A percentile compares a stretch with the other conserved stretches of the same genome.
phyloP scores from a whole-genome alignment of 176 grass and related monocot species.

The Cenchrus americanus region DNA sequence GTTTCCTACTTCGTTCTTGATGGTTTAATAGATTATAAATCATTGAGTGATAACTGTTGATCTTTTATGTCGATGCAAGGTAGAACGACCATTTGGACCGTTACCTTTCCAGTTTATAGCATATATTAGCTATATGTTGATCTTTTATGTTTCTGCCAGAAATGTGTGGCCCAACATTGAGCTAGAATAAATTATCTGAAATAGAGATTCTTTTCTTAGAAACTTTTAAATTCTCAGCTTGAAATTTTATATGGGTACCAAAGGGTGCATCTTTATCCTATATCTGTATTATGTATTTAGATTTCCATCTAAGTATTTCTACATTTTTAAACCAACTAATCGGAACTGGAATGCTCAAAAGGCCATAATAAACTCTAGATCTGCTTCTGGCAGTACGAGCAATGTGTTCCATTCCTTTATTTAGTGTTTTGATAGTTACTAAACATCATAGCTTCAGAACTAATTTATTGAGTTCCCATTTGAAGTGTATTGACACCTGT shows the following conservation, averaged over 20 bases:
- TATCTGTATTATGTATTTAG: slow-evolving; percentile 10
- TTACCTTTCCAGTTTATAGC: slow-evolving; percentile 15
- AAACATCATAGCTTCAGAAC: slow-evolving; percentile 20
- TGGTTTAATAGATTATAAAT: too few species aligned
- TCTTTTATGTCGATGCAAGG: too few species aligned
- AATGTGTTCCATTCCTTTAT: slow-evolving; percentile 8
- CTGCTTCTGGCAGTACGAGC: not conserved
- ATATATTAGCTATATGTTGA: not conserved
- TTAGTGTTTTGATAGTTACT: not conserved
- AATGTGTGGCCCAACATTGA: not conserved
- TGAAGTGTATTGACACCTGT: slow-evolving; percentile 59
- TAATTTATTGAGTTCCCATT: slow-evolving; percentile 45
- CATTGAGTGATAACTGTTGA: too few species aligned
- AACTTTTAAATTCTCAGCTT: not conserved
- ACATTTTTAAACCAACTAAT: slow-evolving; percentile 30
- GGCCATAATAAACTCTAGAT: not conserved
- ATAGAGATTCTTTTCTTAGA: not conserved
- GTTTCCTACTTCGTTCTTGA: too few species aligned
- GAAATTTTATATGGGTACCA: not conserved
- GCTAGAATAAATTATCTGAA: slow-evolving; percentile 15
- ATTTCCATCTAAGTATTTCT: slow-evolving; percentile 4
- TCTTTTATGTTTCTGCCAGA: too few species aligned
- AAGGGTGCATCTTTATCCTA: not conserved
- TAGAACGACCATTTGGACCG: not conserved
- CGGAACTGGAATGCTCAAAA: slow-evolving; percentile 21